Conservation (phyloP, 2,329 filamentous ascomycete species). For the Polychaeton citri region DNA sequence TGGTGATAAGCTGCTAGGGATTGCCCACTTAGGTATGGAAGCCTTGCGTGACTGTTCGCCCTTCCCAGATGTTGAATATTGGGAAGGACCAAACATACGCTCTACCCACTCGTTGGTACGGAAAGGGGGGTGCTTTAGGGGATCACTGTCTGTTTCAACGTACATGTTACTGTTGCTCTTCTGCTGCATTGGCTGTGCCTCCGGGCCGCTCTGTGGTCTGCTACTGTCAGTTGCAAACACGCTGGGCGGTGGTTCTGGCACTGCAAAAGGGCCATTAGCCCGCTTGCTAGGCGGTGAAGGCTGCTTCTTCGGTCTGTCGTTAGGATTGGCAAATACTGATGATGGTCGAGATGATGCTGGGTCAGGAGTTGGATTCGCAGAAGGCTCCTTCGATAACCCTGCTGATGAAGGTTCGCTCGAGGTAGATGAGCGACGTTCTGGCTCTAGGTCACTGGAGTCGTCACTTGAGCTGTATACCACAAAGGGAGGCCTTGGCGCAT, state of each 20-base stretch:
- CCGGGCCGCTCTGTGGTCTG: slow-evolving; percentile 7
- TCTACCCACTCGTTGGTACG: slow-evolving; percentile 1
- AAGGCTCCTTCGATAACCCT: no score
- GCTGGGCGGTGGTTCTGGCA: slow-evolving; percentile 4
- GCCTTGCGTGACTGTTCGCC: slow-evolving; percentile 4
- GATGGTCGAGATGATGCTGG: neutral
- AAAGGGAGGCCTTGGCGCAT: slow-evolving; percentile 6
- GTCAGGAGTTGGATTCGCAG: neutral
- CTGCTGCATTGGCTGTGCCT: slow-evolving; percentile 14
- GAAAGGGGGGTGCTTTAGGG: slow-evolving; percentile 1
- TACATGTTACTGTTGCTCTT: slow-evolving; percentile 21
- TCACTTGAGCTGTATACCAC: slow-evolving; percentile 13
- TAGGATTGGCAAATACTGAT: slow-evolving; percentile 2
- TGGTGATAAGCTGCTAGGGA: slow-evolving; percentile 13
- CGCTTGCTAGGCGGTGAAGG: slow-evolving; percentile 18
- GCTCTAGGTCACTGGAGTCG: slow-evolving; percentile 6
- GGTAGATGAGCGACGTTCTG: neutral
- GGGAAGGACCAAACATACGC: slow-evolving; percentile 5
- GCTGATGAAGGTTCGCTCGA: neutral
- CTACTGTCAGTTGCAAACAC: slow-evolving; percentile 2
- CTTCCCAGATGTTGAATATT: slow-evolving; percentile 6
- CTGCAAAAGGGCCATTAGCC: slow-evolving; percentile 10
- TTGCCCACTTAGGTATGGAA: slow-evolving; percentile 14
- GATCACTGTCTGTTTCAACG: slow-evolving; percentile 5
- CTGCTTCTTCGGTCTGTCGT: slow-evolving; percentile 17